Evolutionary conservation across 805 yeast species (phyloP).

Genomic region (Ogataea corticis): DNA sequence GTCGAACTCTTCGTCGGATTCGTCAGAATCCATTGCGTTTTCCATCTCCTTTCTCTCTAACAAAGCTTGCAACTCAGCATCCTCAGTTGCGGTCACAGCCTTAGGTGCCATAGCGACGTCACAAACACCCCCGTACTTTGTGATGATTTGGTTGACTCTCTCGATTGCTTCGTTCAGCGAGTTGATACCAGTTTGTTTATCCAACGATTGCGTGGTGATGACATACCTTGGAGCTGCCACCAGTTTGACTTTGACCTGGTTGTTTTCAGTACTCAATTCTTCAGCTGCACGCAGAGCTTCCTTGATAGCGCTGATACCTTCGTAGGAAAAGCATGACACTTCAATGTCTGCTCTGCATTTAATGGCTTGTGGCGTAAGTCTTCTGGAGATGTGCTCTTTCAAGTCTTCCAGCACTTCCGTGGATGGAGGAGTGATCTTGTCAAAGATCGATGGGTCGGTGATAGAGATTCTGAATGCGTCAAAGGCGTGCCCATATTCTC

Average conservation of each 20-base stretch:
- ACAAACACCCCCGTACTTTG: constrained; percentile 77
- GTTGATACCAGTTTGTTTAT: constrained; percentile 85
- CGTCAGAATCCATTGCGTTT: constrained; percentile 80
- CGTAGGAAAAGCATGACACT: constrained; percentile 95
- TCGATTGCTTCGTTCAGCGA: constrained; percentile 77
- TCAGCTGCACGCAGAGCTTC: constrained; percentile 87
- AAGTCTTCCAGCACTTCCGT: constrained; percentile 79
- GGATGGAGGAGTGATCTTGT: constrained; percentile 70
- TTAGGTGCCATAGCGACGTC: constrained; percentile 97
- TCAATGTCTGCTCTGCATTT: constrained; percentile 98
- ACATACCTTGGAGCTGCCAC: constrained; percentile 98
- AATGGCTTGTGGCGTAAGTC: constrained; percentile 97
- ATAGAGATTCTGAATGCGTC: constrained; percentile 97
- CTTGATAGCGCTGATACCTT: constrained; percentile 97
- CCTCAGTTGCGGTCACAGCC: constrained; percentile 98
- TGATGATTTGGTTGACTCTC: constrained; percentile 68
- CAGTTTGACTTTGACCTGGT: constrained; percentile 88
- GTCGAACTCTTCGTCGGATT: constrained; percentile 36
- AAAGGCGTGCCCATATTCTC: constrained; percentile 94
- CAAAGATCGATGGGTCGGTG: constrained; percentile 87
- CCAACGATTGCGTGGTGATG: constrained; percentile 87
- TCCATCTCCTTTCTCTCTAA: constrained; percentile 92
- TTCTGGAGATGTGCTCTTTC: constrained; percentile 81
- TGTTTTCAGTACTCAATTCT: constrained; percentile 73
- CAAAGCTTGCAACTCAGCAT: constrained; percentile 94